A percentile compares a stretch with the other conserved stretches of the same genome.
Evolutionary conservation across 164 flowering plant genomes (phyloP).

Genomic region (Saururus chinensis): DNA sequence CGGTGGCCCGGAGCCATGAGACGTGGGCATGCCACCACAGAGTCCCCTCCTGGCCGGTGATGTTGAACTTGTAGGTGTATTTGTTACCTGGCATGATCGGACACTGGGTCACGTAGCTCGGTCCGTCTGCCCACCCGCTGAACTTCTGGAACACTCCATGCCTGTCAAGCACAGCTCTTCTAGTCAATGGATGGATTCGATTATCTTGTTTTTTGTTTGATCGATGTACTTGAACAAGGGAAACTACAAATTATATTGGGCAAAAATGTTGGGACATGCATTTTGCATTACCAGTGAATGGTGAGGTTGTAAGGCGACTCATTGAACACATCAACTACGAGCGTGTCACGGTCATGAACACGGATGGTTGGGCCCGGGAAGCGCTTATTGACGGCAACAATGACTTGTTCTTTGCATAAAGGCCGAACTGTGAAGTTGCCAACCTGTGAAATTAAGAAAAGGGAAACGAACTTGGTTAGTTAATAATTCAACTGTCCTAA

Average conservation of each 20-base stretch:
- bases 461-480: background rate
- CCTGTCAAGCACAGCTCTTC: constrained; percentile 8
- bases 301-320: constrained; percentile 17
- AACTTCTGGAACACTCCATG: constrained; percentile 21
- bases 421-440: constrained; percentile 4
- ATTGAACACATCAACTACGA: constrained; percentile 14
- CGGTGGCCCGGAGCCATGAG: constrained; percentile 19
- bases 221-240: too few species aligned
- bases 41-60: constrained; percentile 26
- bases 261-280: background rate
- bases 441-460: constrained; percentile 6
- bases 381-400: constrained; percentile 14
- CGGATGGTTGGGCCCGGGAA: constrained; percentile 19
- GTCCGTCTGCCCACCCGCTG: constrained; percentile 24
- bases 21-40: constrained; percentile 29
- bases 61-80: constrained; percentile 20
- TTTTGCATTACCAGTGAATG: constrained; percentile 18
- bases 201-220: too few species aligned
- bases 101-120: constrained; percentile 23
- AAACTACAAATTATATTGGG: too few species aligned
- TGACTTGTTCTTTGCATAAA: constrained; percentile 12
- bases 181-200: too few species aligned
- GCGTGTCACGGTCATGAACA: constrained; percentile 18
- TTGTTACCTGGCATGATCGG: constrained; percentile 18
- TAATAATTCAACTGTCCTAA: background rate